These are phyloP conservation scores for Wickerhamomyces pijperi DNA, from an alignment of 805 yeast genomes.

Conservation along the genomic window DNA sequence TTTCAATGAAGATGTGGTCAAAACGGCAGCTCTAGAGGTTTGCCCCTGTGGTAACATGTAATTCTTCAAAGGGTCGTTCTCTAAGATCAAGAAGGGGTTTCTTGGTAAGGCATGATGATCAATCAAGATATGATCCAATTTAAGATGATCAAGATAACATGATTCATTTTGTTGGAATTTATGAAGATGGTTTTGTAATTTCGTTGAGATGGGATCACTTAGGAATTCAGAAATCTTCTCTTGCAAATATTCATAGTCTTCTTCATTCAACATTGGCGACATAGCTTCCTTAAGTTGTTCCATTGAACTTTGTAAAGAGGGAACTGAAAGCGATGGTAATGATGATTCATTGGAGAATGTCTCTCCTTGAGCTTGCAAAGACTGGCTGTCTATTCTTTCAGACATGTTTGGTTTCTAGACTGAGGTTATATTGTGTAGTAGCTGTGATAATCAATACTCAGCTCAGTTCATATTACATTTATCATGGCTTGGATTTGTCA, in stretches of 20 bases:
- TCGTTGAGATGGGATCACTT: slow-evolving; percentile 27
- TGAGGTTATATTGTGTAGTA: too few relatives aligned
- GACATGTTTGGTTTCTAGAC: too few relatives aligned
- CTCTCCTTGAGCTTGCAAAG: not conserved
- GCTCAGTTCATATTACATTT: too few relatives aligned
- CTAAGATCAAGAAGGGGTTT: slow-evolving; percentile 65
- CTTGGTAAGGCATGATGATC: slow-evolving; percentile 48
- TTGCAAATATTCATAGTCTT: slow-evolving; percentile 34
- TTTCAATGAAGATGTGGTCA: slow-evolving; percentile 55
- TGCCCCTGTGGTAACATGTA: slow-evolving; percentile 48
- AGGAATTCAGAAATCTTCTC: slow-evolving; percentile 35
- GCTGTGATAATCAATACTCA: too few relatives aligned
- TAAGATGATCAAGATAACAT: slow-evolving; percentile 42
- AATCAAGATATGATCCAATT: slow-evolving; percentile 25
- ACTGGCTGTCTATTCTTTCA: too few relatives aligned
- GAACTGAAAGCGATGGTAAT: slow-evolving; percentile 55
- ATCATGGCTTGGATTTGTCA: too few relatives aligned
- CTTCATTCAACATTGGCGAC: slow-evolving; percentile 45
- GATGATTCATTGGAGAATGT: slow-evolving; percentile 1
- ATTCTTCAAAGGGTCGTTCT: slow-evolving; percentile 60
- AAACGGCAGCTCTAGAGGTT: slow-evolving; percentile 54
- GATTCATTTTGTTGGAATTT: slow-evolving; percentile 32
- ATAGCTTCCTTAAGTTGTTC: slow-evolving; percentile 43
- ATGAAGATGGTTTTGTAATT: slow-evolving; percentile 43
- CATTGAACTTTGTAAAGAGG: slow-evolving; percentile 38